Percentiles rank a stretch among this genome's conserved stretches.
Conservation (phyloP, 2,329 filamentous ascomycete genomes). For the Cadophora luteo-olivacea region DNA sequence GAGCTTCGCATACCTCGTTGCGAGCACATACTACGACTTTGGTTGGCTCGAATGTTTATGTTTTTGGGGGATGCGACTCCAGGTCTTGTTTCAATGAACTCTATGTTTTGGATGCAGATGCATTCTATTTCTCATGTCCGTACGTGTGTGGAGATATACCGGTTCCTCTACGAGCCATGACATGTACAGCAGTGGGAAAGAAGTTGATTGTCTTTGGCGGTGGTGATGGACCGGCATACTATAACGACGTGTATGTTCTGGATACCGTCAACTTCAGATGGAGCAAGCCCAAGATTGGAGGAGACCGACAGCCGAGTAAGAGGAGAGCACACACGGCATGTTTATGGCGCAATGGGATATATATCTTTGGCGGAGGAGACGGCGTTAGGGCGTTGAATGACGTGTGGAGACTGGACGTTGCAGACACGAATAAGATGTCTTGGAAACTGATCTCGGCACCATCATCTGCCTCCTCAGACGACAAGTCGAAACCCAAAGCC, state of each 20-base stretch:
- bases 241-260: slow-evolving; percentile 75
- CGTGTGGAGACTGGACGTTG: slow-evolving; percentile 75
- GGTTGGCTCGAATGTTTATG: slow-evolving; percentile 69
- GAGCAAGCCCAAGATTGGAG: slow-evolving; percentile 64
- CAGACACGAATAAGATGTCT: slow-evolving; percentile 69
- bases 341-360: slow-evolving; percentile 73
- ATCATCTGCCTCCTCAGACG: slow-evolving; percentile 50
- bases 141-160: slow-evolving; percentile 69
- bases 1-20: slow-evolving; percentile 64
- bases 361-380: slow-evolving; percentile 75
- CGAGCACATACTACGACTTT: slow-evolving; percentile 72
- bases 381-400: slow-evolving; percentile 74
- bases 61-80: slow-evolving; percentile 73
- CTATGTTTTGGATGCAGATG: slow-evolving; percentile 72
- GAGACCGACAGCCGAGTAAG: slow-evolving; percentile 64
- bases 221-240: slow-evolving; percentile 73
- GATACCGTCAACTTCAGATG: slow-evolving; percentile 74
- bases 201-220: slow-evolving; percentile 74
- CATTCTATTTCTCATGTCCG: slow-evolving; percentile 73
- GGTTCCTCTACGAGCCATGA: slow-evolving; percentile 72
- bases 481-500: slow-evolving; percentile 62
- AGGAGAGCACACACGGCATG: slow-evolving; percentile 74
- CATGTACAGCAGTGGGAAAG: slow-evolving; percentile 73
- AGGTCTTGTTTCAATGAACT: slow-evolving; percentile 72
- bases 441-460: slow-evolving; percentile 67